phyloP scores from a whole-genome alignment of 805 yeast genomes.

The Candida khao-thaluensis region DNA sequence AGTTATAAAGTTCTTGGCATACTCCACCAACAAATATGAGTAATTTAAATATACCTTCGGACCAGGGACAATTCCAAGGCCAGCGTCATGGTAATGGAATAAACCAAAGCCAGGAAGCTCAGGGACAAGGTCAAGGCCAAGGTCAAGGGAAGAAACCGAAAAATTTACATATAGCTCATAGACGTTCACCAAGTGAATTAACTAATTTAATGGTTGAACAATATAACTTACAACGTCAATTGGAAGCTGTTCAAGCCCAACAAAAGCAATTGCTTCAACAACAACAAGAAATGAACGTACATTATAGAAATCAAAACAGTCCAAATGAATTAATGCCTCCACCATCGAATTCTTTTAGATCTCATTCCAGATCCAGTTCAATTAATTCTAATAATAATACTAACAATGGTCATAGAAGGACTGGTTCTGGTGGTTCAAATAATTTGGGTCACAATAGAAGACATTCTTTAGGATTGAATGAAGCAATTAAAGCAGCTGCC shows the following conservation, averaged over 20 bases:
- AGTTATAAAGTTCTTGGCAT: neutral
- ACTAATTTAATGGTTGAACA: slow-evolving; percentile 93
- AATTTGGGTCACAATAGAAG: slow-evolving; percentile 76
- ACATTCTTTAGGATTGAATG: slow-evolving; percentile 87
- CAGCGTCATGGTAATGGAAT: neutral
- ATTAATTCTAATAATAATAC: slow-evolving; percentile 14
- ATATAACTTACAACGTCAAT: slow-evolving; percentile 83
- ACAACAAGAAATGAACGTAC: slow-evolving; percentile 63
- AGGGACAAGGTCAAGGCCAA: neutral
- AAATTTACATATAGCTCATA: slow-evolving; percentile 86
- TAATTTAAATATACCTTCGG: neutral
- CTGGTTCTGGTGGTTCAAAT: slow-evolving; percentile 29
- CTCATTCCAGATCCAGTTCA: slow-evolving; percentile 36
- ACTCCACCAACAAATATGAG: slow-evolving; percentile 1
- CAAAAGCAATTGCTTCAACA: slow-evolving; percentile 86
- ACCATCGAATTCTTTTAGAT: slow-evolving; percentile 16
- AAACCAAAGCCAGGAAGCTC: slow-evolving; percentile 1
- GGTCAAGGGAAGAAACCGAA: slow-evolving; percentile 24
- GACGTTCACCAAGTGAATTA: slow-evolving; percentile 93
- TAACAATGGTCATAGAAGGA: slow-evolving; percentile 28
- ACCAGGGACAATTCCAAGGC: neutral
- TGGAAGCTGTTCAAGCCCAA: slow-evolving; percentile 88
- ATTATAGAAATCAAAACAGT: slow-evolving; percentile 37
- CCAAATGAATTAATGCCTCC: slow-evolving; percentile 21
- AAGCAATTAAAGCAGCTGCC: slow-evolving; percentile 97